Evolutionary conservation across 2,329 filamentous ascomycete genomes (phyloP), one percentile per base, ranked within the genome.

Genomic region (Calonectria hawksworthii): DNA sequence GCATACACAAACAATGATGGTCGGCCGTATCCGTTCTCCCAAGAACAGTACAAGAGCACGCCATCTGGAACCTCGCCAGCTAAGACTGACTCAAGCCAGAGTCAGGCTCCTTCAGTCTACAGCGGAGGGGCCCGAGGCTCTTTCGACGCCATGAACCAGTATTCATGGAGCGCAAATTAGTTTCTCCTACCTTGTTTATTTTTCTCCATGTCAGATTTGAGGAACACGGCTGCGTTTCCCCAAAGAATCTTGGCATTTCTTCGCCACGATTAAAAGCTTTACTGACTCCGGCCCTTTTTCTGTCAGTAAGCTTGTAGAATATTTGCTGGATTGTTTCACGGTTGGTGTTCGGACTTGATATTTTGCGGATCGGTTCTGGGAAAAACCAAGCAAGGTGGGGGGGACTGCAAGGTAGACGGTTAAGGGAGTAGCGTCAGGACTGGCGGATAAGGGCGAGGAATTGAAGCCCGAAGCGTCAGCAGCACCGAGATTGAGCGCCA

Each of bases 101-200:
- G 85, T 34, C 84, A 86, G 14, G 84, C 87, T 18, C 84, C 86
- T 4, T 82, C 84, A 26, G 80, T 85, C 30, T 89, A 89, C 72
- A 85, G 80, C 32, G 83, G 83, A 52, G 83, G 82, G 16, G 77
- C 84, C 36, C 83, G 86, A 59, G 86, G 85, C 23, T 89, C 89
- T 18, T 89, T 89, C 73, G 87, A 88, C 70, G 85, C 84, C 64
- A 85, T 91, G 82, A 88, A 87, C 80, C 88, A 91, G 80, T 92
- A 92, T 81, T 90, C 89, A 38, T 92, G 90, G 90, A 90, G 88
- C 76, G 84, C 87, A 67, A 89, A 87, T 71, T 90, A 83, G 47
- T 72, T 61, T 18, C 65, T 61, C 61, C 41, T 23, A 61, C n/a
- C 26, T 73, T 56, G 21, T 26, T 41, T 21, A 41, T 51, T 41